A percentile compares a stretch with the other conserved stretches of the same genome.
These are phyloP conservation scores for Blastobotrys indianensis DNA, from an alignment of 1,139 yeast genomes.

Conservation along the genomic window DNA sequence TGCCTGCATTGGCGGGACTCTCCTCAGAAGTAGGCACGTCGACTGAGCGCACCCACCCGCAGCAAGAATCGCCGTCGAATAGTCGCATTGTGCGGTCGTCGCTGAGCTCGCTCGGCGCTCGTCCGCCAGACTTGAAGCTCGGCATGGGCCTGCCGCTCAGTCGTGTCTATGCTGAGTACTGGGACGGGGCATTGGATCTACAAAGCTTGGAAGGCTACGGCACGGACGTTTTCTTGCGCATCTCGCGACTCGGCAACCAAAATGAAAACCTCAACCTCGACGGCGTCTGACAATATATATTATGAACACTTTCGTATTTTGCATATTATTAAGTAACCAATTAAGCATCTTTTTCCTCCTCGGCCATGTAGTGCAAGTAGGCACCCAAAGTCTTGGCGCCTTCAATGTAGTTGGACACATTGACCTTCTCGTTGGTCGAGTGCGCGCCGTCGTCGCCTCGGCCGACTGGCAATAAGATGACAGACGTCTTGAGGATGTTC, in stretches of 20 bases:
- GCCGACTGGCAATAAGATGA: conserved; percentile 90
- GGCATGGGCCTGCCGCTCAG: conserved; percentile 92
- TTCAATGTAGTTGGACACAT: conserved; percentile 80
- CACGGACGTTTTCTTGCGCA: conserved; percentile 73
- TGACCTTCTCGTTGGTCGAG: conserved; percentile 91
- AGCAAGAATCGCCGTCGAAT: conserved; percentile 1
- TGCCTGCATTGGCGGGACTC: conserved; percentile 38
- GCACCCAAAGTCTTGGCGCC: conserved; percentile 95
- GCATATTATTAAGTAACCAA: neutral
- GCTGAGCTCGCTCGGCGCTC: conserved; percentile 49
- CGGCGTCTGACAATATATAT: conserved; percentile 45
- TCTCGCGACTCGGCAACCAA: conserved; percentile 71
- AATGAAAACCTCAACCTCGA: conserved; percentile 64
- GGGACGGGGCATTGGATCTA: conserved; percentile 86
- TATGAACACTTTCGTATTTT: too few species aligned
- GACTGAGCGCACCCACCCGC: conserved; percentile 13
- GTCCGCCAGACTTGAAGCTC: conserved; percentile 68
- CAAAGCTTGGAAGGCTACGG: conserved; percentile 88
- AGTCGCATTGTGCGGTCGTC: conserved; percentile 33
- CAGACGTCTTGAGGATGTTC: conserved; percentile 76
- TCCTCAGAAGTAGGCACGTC: conserved; percentile 21
- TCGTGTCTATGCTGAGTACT: conserved; percentile 86
- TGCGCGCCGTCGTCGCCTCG: conserved; percentile 99
- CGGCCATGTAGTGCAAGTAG: conserved; percentile 80
- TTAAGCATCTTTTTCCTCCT: conserved; percentile 33